These are phyloP conservation scores for Pyronema domesticum DNA, from an alignment of 495 filamentous ascomycete species.

Conservation along the genomic window DNA sequence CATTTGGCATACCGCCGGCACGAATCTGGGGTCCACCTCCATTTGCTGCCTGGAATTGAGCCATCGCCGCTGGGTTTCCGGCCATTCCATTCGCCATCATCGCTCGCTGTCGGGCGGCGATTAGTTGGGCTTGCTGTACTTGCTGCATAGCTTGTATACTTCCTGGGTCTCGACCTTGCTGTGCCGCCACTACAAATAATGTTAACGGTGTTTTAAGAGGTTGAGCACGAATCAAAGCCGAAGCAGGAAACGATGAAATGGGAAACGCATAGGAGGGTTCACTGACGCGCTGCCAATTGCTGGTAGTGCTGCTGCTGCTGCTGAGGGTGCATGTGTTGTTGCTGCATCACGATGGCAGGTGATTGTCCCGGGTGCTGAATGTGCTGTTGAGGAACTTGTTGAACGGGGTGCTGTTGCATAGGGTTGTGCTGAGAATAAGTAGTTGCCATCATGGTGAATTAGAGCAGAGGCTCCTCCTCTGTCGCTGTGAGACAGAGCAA, in stretches of 20 bases:
- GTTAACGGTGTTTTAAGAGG: too few relatives aligned
- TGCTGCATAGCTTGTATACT: constrained; percentile 21
- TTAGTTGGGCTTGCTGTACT: constrained; percentile 25
- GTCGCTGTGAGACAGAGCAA: constrained; percentile 2
- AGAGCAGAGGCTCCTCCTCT: constrained; percentile 2
- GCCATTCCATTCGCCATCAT: constrained; percentile 23
- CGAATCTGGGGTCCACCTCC: constrained; percentile 20
- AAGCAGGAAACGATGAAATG: background rate
- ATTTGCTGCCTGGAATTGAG: constrained; percentile 20
- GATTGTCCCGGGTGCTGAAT: constrained; percentile 24
- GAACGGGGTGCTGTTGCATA: constrained; percentile 22
- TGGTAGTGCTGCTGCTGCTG: constrained; percentile 21
- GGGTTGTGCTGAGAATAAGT: constrained; percentile 21
- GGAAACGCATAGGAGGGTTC: constrained; percentile 1
- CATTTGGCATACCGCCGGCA: constrained; percentile 18
- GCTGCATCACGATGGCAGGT: constrained; percentile 17
- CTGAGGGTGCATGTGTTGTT: constrained; percentile 17
- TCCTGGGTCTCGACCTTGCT: background rate
- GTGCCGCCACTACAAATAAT: background rate
- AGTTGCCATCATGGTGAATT: constrained; percentile 16
- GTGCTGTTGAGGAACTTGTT: constrained; percentile 23
- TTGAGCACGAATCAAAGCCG: background rate
- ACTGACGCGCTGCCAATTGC: constrained; percentile 19
- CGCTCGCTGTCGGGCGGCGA: constrained; percentile 36
- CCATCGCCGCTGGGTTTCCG: constrained; percentile 26